Evolutionary conservation across 176 grass and related monocot species (phyloP), one percentile per base, ranked within the genome.

Genomic region (Areca catechu): DNA sequence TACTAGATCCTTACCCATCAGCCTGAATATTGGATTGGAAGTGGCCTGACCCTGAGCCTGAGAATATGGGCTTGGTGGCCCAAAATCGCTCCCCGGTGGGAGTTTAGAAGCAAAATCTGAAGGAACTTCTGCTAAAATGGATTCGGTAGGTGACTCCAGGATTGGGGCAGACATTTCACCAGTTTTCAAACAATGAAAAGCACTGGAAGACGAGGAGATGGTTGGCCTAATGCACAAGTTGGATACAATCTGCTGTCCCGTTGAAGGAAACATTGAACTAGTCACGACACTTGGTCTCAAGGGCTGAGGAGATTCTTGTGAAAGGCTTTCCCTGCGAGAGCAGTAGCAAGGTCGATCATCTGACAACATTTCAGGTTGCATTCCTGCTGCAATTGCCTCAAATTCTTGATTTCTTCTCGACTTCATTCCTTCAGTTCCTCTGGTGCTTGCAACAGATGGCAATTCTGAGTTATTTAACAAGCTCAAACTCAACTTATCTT

Each of bases 1-100:
- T 65, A 98, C 84, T 55, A 98, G 75, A 53, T 98, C 78, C 56
- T 98, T 98, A 64, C 87, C 93, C 93, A 98, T 98, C 60, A 98
- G 66, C 62, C 93, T 78, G 50, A 98, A 65, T 68, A 98, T 57
- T 56, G 81, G 84, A 74, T 85, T 98, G 58, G 89, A 69, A 20
- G 80, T 81, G 16, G 93, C 85, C 57, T 88, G 72, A 57, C 71
- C 71, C 63, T 78, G 84, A 54, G 54, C 68, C 68, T 62, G 80
- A 69, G 74, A 66, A 34, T 58, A 76, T 69, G 80, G 57, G 23
- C 68, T 74, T 19, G 53, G 53, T 51, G 80, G 89, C 48, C 67
- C 71, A 57, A 76, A 30, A 53, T 62, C 49, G 0, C 7, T 9
- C 51, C 71, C 75, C 23, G 74, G 51, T 52, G 59, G 68, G 65